These are phyloP conservation scores for Nadsonia commutata DNA, from an alignment of 1,139 yeast genomes.

Conservation along the genomic window DNA sequence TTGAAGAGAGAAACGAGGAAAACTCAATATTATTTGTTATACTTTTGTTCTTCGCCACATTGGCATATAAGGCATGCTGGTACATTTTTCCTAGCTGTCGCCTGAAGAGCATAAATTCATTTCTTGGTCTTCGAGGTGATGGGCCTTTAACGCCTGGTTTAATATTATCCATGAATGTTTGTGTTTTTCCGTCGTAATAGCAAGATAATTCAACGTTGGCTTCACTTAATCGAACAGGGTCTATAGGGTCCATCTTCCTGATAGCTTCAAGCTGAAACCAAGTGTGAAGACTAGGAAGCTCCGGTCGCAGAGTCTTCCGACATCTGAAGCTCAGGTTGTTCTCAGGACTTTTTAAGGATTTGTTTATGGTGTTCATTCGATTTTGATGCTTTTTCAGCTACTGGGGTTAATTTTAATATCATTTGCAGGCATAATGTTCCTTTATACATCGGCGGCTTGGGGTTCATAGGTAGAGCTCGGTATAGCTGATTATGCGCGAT, in stretches of 20 bases:
- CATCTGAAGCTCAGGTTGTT: too few species aligned
- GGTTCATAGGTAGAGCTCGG: not conserved
- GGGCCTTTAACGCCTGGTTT: not conserved
- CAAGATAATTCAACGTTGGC: not conserved
- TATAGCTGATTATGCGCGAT: not conserved
- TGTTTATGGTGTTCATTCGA: not conserved
- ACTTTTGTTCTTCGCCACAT: not conserved
- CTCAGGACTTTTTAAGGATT: too few species aligned
- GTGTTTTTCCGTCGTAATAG: not conserved
- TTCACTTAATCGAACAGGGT: not conserved
- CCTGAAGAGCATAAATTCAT: not conserved
- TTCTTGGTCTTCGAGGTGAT: not conserved
- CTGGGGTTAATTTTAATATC: not conserved
- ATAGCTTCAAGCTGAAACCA: not conserved
- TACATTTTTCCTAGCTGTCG: not conserved
- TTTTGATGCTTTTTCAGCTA: not conserved
- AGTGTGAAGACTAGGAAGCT: not conserved
- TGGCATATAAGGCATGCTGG: not conserved
- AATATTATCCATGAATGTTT: not conserved
- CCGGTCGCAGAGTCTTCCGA: not conserved
- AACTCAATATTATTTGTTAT: not conserved
- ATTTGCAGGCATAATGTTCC: not conserved
- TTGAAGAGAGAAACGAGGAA: not conserved
- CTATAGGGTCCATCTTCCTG: not conserved
- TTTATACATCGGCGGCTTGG: not conserved